phyloP scores from a whole-genome alignment of 108 stramenopile genomes.

The Stephanodiscus minutulus region DNA sequence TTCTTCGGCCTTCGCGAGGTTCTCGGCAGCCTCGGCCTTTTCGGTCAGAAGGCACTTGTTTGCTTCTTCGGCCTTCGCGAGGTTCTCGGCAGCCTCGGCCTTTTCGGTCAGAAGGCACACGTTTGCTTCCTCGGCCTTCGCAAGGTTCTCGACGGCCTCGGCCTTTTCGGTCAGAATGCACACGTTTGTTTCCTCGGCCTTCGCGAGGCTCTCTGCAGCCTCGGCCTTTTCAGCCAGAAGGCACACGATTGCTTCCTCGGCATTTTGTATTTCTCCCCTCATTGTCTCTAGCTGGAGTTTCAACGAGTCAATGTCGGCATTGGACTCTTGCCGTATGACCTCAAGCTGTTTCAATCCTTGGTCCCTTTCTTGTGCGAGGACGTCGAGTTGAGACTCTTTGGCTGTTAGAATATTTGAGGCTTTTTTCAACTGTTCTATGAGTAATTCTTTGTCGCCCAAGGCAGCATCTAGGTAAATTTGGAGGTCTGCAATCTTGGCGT shows the following conservation, averaged over 20 bases:
- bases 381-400: slow-evolving; percentile 25
- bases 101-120: neutral
- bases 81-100: slow-evolving; percentile 1
- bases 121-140: neutral
- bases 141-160: slow-evolving; percentile 6
- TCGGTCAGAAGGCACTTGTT: neutral
- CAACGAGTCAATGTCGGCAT: slow-evolving; percentile 13
- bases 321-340: slow-evolving; percentile 8
- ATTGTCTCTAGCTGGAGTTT: neutral
- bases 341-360: slow-evolving; percentile 31
- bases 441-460: slow-evolving; percentile 10
- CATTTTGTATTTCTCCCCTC: slow-evolving; percentile 8
- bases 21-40: neutral
- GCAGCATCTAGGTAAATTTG: slow-evolving; percentile 30
- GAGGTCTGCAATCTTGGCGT: slow-evolving; percentile 42
- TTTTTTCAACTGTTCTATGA: slow-evolving; percentile 30
- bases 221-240: slow-evolving; percentile 19
- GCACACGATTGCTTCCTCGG: neutral
- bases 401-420: slow-evolving; percentile 15
- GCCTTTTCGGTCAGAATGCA: slow-evolving; percentile 11
- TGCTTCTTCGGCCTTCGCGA: no score
- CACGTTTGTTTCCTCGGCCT: neutral
- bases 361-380: slow-evolving; percentile 29
- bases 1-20: no score
- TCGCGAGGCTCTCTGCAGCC: neutral